A percentile compares a stretch with the other conserved stretches of the same genome.
Conservation (phyloP, 2,329 filamentous ascomycete species). For the Drechslerella coelobrocha region DNA sequence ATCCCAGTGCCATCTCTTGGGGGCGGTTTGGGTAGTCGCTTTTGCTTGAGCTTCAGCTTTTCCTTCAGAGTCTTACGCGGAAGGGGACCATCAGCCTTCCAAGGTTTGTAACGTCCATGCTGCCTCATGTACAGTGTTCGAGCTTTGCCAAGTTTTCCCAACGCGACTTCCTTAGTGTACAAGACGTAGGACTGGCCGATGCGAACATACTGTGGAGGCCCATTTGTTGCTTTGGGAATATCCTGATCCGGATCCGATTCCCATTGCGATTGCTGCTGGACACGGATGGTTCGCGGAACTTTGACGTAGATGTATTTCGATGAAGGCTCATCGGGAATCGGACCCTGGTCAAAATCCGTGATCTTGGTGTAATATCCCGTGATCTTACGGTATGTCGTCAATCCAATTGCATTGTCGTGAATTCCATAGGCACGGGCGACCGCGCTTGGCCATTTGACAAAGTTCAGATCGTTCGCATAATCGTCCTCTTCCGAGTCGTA, state of each 20-base stretch:
- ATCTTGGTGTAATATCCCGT: constrained; percentile 48
- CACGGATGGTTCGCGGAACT: constrained; percentile 41
- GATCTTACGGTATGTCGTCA: constrained; percentile 42
- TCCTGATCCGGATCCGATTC: constrained; percentile 46
- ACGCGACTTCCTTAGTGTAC: constrained; percentile 46
- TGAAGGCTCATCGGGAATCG: constrained; percentile 44
- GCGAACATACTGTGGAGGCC: constrained; percentile 44
- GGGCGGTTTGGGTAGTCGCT: constrained; percentile 44
- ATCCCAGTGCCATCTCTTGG: constrained; percentile 38
- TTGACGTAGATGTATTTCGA: constrained; percentile 49
- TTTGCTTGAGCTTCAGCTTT: constrained; percentile 47
- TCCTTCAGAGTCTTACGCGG: constrained; percentile 48
- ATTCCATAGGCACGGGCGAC: constrained; percentile 49
- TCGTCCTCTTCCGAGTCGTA: constrained; percentile 48
- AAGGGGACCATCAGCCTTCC: constrained; percentile 46
- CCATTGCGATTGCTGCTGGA: constrained; percentile 48
- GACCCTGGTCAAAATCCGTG: constrained; percentile 43
- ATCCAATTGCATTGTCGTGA: constrained; percentile 20
- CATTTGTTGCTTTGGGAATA: constrained; percentile 40
- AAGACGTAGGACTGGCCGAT: constrained; percentile 47
- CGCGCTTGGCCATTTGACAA: constrained; percentile 46
- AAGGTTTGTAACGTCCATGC: constrained; percentile 46
- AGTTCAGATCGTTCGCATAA: constrained; percentile 49
- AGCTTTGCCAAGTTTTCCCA: constrained; percentile 44
- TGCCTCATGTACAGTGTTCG: constrained; percentile 48